A percentile compares a stretch with the other conserved stretches of the same genome.
phyloP scores from a whole-genome alignment of 2,329 filamentous ascomycete species.

The Leptographium radiaticola region DNA sequence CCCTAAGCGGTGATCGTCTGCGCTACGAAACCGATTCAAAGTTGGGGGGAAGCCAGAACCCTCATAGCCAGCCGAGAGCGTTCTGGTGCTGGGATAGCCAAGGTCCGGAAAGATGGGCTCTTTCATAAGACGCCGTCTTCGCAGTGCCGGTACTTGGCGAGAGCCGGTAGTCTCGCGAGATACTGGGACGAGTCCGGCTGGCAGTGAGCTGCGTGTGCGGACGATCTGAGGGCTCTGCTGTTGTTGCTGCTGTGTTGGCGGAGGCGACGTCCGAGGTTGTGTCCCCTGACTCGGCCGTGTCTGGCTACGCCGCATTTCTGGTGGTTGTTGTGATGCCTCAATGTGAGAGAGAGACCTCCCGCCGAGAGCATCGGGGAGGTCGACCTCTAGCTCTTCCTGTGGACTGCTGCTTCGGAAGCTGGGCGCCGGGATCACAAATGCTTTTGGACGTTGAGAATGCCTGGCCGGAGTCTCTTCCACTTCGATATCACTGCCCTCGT shows the following conservation, averaged over 20 bases:
- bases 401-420: background rate
- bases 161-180: no score
- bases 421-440: background rate
- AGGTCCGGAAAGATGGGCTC: conserved; percentile 1
- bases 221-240: background rate
- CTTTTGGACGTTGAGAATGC: background rate
- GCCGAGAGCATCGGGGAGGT: conserved; percentile 4
- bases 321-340: no score
- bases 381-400: conserved; percentile 4
- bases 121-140: conserved; percentile 4
- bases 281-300: background rate
- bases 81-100: background rate
- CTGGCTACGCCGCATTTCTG: background rate
- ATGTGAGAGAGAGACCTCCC: no score
- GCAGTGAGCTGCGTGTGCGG: background rate
- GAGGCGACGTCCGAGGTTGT: background rate
- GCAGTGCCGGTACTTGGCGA: background rate
- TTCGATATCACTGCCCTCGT: background rate
- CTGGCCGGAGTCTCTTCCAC: background rate
- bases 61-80: background rate
- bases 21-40: background rate
- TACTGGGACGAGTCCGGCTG: background rate
- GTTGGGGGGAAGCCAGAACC: background rate
- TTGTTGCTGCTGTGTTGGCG: background rate
- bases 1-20: background rate